Base-by-base conservation (phyloP, 371 early-diverging fungal species). In the Mortierella sp. region DNA sequence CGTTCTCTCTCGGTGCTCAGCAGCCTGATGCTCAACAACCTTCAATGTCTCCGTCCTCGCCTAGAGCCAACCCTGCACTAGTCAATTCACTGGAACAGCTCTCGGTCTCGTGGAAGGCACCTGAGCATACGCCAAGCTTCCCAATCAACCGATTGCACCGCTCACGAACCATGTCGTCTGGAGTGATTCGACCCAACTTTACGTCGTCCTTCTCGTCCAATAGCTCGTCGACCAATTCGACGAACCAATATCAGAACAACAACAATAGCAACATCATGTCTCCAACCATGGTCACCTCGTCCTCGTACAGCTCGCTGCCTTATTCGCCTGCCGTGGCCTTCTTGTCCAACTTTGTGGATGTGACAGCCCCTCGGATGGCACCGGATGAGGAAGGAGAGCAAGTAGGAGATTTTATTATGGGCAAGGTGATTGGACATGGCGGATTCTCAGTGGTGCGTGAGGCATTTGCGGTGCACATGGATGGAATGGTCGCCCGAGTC, bases 381-480 rank as follows among this genome's bases (percentile, higher is more conserved):
- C 28, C 55, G 25, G 40, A 47, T 41, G 77, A 81, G n/a, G 81
- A 80, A 16, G 91, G 91, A n/a, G 90, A 89, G 45, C 82, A 85
- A 49, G 84, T 92, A 28, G 92, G 89, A 21, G 87, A 86, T 22
- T 94, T 86, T 67, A 63, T 82, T 9, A 59, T 94, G 10, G 85
- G 84, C 14, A 74, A 81, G 7, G 78, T 86, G 40, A 87, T 92
- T 67, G 94, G 92, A 7, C 77, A 81, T 52, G 94, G 94, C 1
- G 88, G 91, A 5, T 92, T 91, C 57, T 88, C 90, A 2, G 71
- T 82, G 0, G 94, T 94, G 1, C 89, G 86, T 21, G 84, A 88
- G 53, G 92, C 87, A 6, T 74, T 78, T 29, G 54, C 79, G 24
- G 53, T 79, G 14, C 50, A 67, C 25, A 51, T 71, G 22, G 19